Percentiles rank a stretch among this genome's conserved stretches.
Evolutionary conservation across 2,329 filamentous ascomycete genomes (phyloP).

Genomic region (Hortaea werneckii): DNA sequence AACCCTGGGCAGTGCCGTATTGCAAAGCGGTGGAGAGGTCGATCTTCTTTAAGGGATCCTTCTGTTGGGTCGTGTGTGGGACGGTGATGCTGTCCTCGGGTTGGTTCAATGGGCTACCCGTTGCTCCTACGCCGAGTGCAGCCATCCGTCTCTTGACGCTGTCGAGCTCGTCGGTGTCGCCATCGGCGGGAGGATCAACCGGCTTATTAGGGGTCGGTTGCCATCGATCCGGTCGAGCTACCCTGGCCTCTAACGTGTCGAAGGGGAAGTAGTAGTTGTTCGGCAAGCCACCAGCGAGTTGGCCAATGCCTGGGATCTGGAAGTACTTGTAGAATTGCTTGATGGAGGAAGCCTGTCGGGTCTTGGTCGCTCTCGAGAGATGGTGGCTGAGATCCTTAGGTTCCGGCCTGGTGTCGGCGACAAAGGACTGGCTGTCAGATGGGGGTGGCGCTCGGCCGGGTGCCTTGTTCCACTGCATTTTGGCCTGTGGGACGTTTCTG

Average conservation of each 20-base stretch:
- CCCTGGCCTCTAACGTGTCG: constrained; percentile 77
- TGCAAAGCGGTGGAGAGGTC: constrained; percentile 75
- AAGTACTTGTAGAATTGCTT: constrained; percentile 87
- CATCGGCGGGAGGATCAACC: constrained; percentile 34
- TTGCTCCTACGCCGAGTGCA: constrained; percentile 10
- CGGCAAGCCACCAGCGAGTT: constrained; percentile 59
- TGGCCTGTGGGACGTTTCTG: too few relatives aligned
- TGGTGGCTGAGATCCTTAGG: constrained; percentile 74
- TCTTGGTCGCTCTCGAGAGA: constrained; percentile 59
- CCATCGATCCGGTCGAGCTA: constrained; percentile 65
- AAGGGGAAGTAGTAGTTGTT: constrained; percentile 77
- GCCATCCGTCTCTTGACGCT: constrained; percentile 1
- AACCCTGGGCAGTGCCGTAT: constrained; percentile 75
- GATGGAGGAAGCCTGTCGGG: constrained; percentile 54
- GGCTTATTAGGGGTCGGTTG: constrained; percentile 57
- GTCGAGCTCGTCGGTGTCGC: constrained; percentile 18
- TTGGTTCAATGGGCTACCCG: constrained; percentile 25
- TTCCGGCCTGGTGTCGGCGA: constrained; percentile 23
- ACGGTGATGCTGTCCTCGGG: constrained; percentile 46
- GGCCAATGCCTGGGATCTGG: constrained; percentile 49
- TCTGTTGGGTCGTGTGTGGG: constrained; percentile 53
- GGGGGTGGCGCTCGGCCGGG: not conserved
- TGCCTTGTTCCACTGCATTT: not conserved
- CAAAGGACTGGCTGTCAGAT: not conserved
- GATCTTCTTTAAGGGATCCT: constrained; percentile 58